Base-by-base conservation (phyloP, 371 early-diverging fungal genomes). In the Mucor indicus region DNA sequence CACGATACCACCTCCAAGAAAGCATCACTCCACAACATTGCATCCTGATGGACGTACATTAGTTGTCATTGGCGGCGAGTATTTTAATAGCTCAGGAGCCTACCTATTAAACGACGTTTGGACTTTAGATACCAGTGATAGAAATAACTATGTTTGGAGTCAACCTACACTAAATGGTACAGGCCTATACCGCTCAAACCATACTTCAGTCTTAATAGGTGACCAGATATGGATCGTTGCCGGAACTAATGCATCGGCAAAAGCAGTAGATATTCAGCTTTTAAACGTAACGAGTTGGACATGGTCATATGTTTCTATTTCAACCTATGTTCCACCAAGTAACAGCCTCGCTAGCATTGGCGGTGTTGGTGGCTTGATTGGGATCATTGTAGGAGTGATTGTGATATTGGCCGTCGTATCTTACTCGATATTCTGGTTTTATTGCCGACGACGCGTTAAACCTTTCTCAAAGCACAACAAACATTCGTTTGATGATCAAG, bases 221-320 rank as follows among this genome's bases (percentile, higher is more conserved):
- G 53, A 49, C 22, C 55, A 55, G 31, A 47, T 63, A 20, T 59
- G 54, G 52, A 45, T 63, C 2, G 52, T 63, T 38, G 64, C 64
- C 8, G 64, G 64, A 11, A 54, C 60, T 3, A 63, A 63, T 29
- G 10, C 6, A 4, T 37, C 55, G 1, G 20, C 41, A 0, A 55
- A 55, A 25, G 59, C 60, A 22, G 64, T 63, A 2, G 64, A 63
- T 41, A 63, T 63, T 2, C 64, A 59, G 37, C 25, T 63, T 6
- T 50, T 63, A 3, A 60, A 63, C 27, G 48, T 59, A 8, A 48
- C 41, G 20, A 22, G 29, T 12, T 59, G 59, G 64, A 38, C 42
- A 10, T 63, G 55, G 55, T 47, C 59, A 13, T 43, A 32, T 17
- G 17, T 43, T 3, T 32, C 38, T 24, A 24, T 35, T 4, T 53